A percentile compares a stretch with the other conserved stretches of the same genome.
These are phyloP conservation scores for Amaranthus hypochondriacus DNA, from an alignment of 148 eudicot species.

Conservation along the genomic window DNA sequence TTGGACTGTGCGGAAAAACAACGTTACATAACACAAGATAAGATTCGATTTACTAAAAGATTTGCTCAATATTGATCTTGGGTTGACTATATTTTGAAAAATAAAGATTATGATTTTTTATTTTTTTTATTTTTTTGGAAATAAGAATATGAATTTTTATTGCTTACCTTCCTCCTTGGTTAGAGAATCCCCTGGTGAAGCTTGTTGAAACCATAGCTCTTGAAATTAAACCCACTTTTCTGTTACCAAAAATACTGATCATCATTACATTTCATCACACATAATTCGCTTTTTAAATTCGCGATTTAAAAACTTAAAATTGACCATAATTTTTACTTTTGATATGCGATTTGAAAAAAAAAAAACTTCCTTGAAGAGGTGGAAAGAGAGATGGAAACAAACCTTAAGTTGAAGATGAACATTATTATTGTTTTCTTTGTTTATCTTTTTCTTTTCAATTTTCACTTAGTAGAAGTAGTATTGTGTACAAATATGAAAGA, in stretches of 20 bases:
- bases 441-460: not conserved
- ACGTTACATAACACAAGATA: no score
- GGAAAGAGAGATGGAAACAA: constrained; percentile 3
- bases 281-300: no score
- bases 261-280: not conserved
- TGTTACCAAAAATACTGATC: constrained; percentile 14
- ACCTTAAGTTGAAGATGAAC: constrained; percentile 28
- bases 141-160: not conserved
- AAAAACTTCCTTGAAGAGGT: not conserved
- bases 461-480: no score
- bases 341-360: not conserved
- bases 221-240: constrained; percentile 17
- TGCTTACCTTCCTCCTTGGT: constrained; percentile 20
- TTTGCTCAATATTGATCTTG: no score
- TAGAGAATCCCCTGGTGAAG: constrained; percentile 24
- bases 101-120: no score
- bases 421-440: constrained; percentile 5
- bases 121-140: no score
- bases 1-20: no score
- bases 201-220: constrained; percentile 18
- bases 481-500: no score
- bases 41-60: no score
- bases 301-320: not conserved
- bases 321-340: not conserved
- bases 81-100: no score